A percentile compares a stretch with the other conserved stretches of the same genome.
phyloP scores from a whole-genome alignment of 371 early-diverging fungal genomes.

The Entomophthora muscae region DNA sequence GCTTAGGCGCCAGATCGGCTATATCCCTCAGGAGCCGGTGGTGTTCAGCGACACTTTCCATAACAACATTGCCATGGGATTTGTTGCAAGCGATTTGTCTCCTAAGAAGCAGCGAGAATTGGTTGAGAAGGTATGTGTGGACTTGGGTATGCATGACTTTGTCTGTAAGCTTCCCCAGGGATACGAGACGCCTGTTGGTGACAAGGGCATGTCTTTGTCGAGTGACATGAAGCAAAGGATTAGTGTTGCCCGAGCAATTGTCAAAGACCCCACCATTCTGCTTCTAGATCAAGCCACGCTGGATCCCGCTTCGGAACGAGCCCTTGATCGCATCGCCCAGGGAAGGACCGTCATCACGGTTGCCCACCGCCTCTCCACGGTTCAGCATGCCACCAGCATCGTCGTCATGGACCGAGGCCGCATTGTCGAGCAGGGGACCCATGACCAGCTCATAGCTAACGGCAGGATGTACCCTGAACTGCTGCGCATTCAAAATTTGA shows the following conservation, averaged over 20 bases:
- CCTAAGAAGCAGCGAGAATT: constrained; percentile 30
- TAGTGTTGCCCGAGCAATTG: constrained; percentile 49
- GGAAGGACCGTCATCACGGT: constrained; percentile 46
- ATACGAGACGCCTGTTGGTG: constrained; percentile 66
- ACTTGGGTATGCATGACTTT: constrained; percentile 38
- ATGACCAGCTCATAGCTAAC: constrained; percentile 33
- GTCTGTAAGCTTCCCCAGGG: constrained; percentile 52
- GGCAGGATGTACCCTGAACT: too few species aligned
- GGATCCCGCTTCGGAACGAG: constrained; percentile 50
- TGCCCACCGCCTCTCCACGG: constrained; percentile 56
- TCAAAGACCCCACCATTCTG: constrained; percentile 48
- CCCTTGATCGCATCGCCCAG: constrained; percentile 31
- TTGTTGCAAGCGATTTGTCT: constrained; percentile 19
- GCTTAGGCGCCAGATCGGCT: constrained; percentile 52
- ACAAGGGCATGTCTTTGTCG: constrained; percentile 28
- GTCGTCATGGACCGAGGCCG: constrained; percentile 37
- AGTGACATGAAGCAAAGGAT: constrained; percentile 31
- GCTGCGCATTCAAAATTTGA: too few species aligned
- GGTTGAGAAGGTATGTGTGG: constrained; percentile 67
- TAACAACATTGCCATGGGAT: constrained; percentile 53
- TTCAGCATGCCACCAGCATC: constrained; percentile 43
- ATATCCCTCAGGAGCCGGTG: constrained; percentile 62
- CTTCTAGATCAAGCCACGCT: constrained; percentile 82
- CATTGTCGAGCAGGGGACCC: constrained; percentile 36
- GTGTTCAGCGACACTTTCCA: constrained; percentile 54